Percentiles rank a stretch among this genome's conserved stretches.
These are phyloP conservation scores for Alternaria angustiovoidea DNA, from an alignment of 2,329 filamentous ascomycete genomes.

Conservation along the genomic window DNA sequence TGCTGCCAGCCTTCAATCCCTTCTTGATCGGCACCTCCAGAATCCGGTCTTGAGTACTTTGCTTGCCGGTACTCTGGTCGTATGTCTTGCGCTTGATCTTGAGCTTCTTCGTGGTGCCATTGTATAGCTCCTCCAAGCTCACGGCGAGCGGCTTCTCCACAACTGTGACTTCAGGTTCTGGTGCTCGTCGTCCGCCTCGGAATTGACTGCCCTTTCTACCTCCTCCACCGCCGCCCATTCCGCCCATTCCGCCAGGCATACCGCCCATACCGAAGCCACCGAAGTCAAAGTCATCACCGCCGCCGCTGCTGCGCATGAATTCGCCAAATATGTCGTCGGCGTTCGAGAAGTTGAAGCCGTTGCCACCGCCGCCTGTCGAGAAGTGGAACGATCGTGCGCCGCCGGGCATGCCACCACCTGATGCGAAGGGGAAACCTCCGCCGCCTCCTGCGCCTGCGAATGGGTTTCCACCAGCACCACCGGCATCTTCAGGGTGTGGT, in stretches of 20 bases:
- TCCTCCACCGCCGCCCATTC: slow-evolving; percentile 56
- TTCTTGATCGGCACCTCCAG: slow-evolving; percentile 95
- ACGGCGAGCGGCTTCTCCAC: slow-evolving; percentile 85
- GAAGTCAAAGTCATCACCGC: slow-evolving; percentile 60
- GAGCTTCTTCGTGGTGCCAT: slow-evolving; percentile 92
- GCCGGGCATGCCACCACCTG: slow-evolving; percentile 65
- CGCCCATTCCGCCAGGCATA: slow-evolving; percentile 39
- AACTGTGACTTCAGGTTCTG: slow-evolving; percentile 86
- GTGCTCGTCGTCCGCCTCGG: slow-evolving; percentile 54
- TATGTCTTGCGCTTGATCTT: slow-evolving; percentile 97
- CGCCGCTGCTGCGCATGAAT: slow-evolving; percentile 72
- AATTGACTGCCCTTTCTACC: slow-evolving; percentile 50
- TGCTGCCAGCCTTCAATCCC: slow-evolving; percentile 93
- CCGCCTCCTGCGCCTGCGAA: slow-evolving; percentile 54
- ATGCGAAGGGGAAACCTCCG: slow-evolving; percentile 62
- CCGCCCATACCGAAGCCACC: slow-evolving; percentile 53
- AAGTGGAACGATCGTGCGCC: slow-evolving; percentile 70
- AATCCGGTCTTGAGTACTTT: slow-evolving; percentile 85
- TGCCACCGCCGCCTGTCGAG: slow-evolving; percentile 63
- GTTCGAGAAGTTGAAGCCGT: slow-evolving; percentile 83
- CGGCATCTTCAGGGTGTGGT: slow-evolving; percentile 63
- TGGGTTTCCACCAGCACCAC: slow-evolving; percentile 50
- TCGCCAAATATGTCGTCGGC: slow-evolving; percentile 85
- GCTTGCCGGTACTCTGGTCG: slow-evolving; percentile 80
- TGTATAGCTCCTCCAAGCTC: slow-evolving; percentile 86